phyloP scores from a whole-genome alignment of 305 asterid genomes.

The Rubia tinctorum region DNA sequence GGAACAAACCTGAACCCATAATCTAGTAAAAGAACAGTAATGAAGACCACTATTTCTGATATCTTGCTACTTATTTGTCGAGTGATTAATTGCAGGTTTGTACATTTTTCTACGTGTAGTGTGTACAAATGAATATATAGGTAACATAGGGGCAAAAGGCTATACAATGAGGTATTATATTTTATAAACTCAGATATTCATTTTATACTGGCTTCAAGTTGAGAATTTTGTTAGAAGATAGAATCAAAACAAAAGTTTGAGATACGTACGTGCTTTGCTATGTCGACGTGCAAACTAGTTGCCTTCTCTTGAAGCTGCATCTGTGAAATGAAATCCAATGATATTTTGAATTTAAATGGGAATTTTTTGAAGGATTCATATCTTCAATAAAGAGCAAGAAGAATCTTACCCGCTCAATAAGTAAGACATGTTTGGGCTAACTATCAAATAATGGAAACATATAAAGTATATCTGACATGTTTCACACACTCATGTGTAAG shows the following conservation, averaged over 20 bases:
- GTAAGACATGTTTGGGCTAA: neutral
- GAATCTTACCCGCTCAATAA: too few species aligned
- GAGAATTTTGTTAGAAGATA: too few species aligned
- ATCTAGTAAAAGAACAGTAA: neutral
- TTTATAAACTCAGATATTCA: too few species aligned
- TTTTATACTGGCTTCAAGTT: too few species aligned
- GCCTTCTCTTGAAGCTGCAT: constrained; percentile 40
- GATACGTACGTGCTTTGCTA: constrained; percentile 30
- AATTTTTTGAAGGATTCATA: neutral
- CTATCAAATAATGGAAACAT: neutral
- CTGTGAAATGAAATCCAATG: constrained; percentile 17
- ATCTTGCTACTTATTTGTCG: too few species aligned
- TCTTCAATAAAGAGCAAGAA: neutral
- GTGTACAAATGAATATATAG: too few species aligned
- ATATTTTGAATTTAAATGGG: neutral
- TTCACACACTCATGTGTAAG: too few species aligned
- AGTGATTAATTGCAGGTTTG: too few species aligned
- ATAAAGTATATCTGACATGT: too few species aligned
- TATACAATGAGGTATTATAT: too few species aligned
- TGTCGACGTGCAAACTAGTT: constrained; percentile 35
- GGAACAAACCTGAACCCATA: neutral
- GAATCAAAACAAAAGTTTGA: constrained; percentile 5
- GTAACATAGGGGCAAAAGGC: too few species aligned
- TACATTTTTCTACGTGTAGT: too few species aligned
- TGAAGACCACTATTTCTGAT: neutral